Evolutionary conservation across 2,329 filamentous ascomycete species (phyloP), one percentile per base, ranked within the genome.

Genomic region (Didymella sp.): DNA sequence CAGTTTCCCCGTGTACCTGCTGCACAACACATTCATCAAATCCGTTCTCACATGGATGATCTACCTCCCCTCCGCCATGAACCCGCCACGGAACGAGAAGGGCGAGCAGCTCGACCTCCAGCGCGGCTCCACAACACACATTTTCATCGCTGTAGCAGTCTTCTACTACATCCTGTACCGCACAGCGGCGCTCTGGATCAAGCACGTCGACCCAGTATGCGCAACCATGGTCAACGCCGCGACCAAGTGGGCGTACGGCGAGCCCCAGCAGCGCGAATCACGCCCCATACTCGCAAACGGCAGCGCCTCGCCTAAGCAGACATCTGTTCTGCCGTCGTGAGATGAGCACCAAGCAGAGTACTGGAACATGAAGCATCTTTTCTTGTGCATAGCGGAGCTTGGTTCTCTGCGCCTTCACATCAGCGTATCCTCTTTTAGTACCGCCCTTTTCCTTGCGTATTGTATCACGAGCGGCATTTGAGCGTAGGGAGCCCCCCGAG

Each of bases 1-100:
- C 74, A 86, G 83, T 41, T 88, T 88, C 65, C 85, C 86, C 1
- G 83, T 89, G 13, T 88, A 88, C 65, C 79, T 89, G 6, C 74
- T 88, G 19, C 86, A 89, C 72, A 86, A 86, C 38, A 81, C 83
- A 0, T 77, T 88, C 27, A 81, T 88, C 63, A 82, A 86, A 54
- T 83, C 81, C 22, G 71, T 87, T 7, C 77, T 88, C 13, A 82
- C 83, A 24, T 88, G 85, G 83, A 80, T 88, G 77, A 74, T 87
- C 12, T 88, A 76, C 53, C 68, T 76, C 3, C 73, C 73, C 0
- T 74, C 71, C 4, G 73, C 72, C 21, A 73, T 76, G 73, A 74
- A 76, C 48, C 74, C 73, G 6, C 69, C 69, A 9, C 61, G 54
- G 43, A 72, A 75, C 52, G 72, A 73, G 45, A 74, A 75, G 38